Conservation (phyloP, 1,139 yeast genomes). For the Nadsonia starkeyi-henricii region DNA sequence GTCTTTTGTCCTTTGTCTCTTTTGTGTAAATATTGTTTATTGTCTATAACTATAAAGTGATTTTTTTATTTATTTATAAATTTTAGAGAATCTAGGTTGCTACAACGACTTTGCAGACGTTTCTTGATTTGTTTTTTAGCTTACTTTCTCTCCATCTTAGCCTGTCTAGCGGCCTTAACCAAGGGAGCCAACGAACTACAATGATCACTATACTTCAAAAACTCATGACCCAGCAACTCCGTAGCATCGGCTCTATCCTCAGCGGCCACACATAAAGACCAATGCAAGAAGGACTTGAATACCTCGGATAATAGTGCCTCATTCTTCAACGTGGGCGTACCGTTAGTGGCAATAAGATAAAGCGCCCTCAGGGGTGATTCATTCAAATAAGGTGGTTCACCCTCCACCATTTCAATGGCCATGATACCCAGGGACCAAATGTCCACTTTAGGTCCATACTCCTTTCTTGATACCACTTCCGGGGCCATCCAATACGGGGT, state of each 20-base stretch:
- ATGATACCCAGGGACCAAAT: slow-evolving; percentile 96
- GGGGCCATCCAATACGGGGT: slow-evolving; percentile 99
- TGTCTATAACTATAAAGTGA: not conserved
- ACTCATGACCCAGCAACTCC: slow-evolving; percentile 57
- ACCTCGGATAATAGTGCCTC: slow-evolving; percentile 63
- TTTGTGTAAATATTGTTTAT: not conserved
- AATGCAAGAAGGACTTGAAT: slow-evolving; percentile 54
- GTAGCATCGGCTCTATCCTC: slow-evolving; percentile 73
- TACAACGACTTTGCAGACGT: not conserved
- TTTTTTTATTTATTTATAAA: too few relatives aligned
- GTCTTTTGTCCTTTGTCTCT: too few relatives aligned
- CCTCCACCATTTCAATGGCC: slow-evolving; percentile 98
- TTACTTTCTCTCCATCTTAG: slow-evolving; percentile 28
- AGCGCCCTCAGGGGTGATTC: slow-evolving; percentile 90
- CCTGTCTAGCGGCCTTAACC: slow-evolving; percentile 76
- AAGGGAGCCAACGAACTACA: slow-evolving; percentile 71
- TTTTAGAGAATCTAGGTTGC: not conserved
- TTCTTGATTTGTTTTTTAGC: not conserved
- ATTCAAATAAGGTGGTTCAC: slow-evolving; percentile 94
- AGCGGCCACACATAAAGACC: slow-evolving; percentile 76
- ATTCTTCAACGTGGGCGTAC: slow-evolving; percentile 85
- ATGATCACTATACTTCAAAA: slow-evolving; percentile 59
- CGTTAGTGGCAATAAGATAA: slow-evolving; percentile 87
- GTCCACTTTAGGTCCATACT: slow-evolving; percentile 94
- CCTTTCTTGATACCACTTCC: slow-evolving; percentile 86